Base-by-base conservation (phyloP, 306 rosid species). In the Carpinus fangiana region DNA sequence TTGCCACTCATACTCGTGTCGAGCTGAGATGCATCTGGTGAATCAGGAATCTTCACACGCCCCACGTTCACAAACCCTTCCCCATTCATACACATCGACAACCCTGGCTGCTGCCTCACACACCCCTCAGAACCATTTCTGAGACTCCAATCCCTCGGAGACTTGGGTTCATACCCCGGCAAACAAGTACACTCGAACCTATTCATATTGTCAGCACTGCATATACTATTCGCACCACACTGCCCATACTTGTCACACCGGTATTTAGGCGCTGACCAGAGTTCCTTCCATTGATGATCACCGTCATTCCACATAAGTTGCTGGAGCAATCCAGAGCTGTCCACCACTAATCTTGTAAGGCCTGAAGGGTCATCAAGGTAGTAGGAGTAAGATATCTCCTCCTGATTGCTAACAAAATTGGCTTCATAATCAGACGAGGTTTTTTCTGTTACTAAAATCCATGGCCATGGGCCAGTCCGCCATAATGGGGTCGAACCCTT, bases 121-220 rank as follows among this genome's bases (percentile, higher is more conserved):
- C 81, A 70, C 1, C 81, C 81, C 73, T 28, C 51, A 21, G 76
- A 56, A 73, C 81, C 72, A n/a, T 38, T n/a, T 16, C 60, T 68
- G 50, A 21, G 72, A 16, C 55, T 3, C 81, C 81, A 78, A 26
- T 70, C 45, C 20, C 16, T 21, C 0, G 81, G 81, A 36, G 75
- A 56, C 62, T 18, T 69, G 46, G 81, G 81, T n/a, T 70, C 60
- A 56, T 68, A 78, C 51, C 81, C 81, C 45, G 12, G 38, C 47
- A 78, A 14, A 18, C 76, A 78, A 12, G 28, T 38, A 8, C 81
- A 78, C 48, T 66, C 26, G 8, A 66, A 66, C 69, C 8, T 62
- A 1, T 18, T 41, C 3, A 66, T 17, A 66, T 38, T 9, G 6
- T 17, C 51, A 17, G 14, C 28, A 10, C 12, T 66, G 41, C 71